Evolutionary conservation across 441 rosid genomes (phyloP), one percentile per base, ranked within the genome.

Genomic region (Populus hybrid): DNA sequence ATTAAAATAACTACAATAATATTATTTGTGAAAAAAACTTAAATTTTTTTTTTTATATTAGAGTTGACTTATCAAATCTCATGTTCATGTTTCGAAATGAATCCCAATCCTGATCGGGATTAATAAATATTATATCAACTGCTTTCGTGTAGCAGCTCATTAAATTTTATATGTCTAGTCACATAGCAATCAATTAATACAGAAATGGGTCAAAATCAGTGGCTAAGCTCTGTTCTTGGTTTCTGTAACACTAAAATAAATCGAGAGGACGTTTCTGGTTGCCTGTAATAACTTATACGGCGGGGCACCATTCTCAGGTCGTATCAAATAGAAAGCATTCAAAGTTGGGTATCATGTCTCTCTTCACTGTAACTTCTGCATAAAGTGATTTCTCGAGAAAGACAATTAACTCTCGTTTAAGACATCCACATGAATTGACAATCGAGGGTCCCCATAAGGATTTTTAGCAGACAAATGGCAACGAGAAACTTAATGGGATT

Each of bases 341-440:
- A 8, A 26, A 35, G 86, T 79, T 83, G 68, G 91, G 91, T 87
- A 63, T 21, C 28, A 54, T 70, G 90, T 88, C 92, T 67, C 40
- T 26, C 73, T 75, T 76, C 84, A 32, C 77, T 83, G 68, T 82
- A 50, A 72, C 90, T 84, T 86, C 50, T 77, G 84, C 77, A 35
- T 63, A 8, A 83, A 87, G 89, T 72, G 42, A 21, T 9, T 63
- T 69, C 64, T 32, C 70, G 79, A 23, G 73, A 75, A 70, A 38
- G 63, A 75, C 30, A 18, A 35, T 50, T 65, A 50, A 30, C 71
- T 38, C 70, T 72, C 65, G 50, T 69, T 16, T 66, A 26, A 50
- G 57, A 21, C 63, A 57, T 6, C 70, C 1, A 46, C 67, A 69
- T 38, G 57, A 73, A 26, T 70, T 72, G 73, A 67, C 74, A 35